Evolutionary conservation across 768 basidiomycete species (phyloP), one percentile per base, ranked within the genome.

Genomic region (Austroboletus eburneus): DNA sequence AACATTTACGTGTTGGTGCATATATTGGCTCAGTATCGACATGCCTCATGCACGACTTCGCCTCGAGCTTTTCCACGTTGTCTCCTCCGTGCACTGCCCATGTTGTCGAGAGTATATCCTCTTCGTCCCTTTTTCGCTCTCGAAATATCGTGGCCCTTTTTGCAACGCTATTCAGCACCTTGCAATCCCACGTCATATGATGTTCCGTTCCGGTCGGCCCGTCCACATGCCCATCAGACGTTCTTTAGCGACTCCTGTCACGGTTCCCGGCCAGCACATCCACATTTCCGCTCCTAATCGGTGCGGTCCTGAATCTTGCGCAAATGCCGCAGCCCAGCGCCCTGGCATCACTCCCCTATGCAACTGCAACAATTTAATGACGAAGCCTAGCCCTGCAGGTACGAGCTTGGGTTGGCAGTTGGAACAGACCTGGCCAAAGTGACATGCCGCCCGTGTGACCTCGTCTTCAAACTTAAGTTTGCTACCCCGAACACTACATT

Each of bases 401-500:
- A 29, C 4, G 32, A 29, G 30, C 44, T 46, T 33, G 32, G 39
- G 24, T 30, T 32, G 14, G 22, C 24, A 27, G 37, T 43, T 17
- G 25, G 17, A 34, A 20, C 14, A 23, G 34, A 24, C 14, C 27
- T 27, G n/a, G 39, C 29, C 35, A 37, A 41, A 40, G 30, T 44
- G 37, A 21, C 34, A 42, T 9, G 32, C 48, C 34, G 32, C 37
- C 37, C 35, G 39, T 39, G 32, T 16, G 21, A 35, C 38, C 46
- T 48, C 37, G n/a, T 42, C 22, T 40, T 55, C 40, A 25, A 50
- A 45, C 45, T 35, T 42, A 48, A 50, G 43, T 35, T 45, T 59
- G 10, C 44, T 32, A 18, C 32, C 35, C 12, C 39, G 17, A 21
- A 45, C 7, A 20, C 42, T 27, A 16, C n/a, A 38, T 46, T 38